phyloP scores from a whole-genome alignment of 306 rosid genomes.

The Fragaria ananassa region DNA sequence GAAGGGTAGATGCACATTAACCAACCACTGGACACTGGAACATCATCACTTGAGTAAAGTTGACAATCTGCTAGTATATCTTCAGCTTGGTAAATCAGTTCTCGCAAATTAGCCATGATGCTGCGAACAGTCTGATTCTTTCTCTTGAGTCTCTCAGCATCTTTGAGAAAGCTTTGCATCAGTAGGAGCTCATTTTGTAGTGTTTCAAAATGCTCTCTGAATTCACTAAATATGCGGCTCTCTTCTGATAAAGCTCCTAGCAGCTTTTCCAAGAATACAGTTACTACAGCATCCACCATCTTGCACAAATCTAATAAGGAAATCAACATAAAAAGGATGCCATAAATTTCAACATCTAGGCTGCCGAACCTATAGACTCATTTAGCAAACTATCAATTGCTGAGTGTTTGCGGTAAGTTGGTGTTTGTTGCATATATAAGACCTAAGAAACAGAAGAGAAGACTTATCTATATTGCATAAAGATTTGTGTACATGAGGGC shows the following conservation, averaged over 20 bases:
- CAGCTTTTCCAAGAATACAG: conserved; percentile 26
- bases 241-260: conserved; percentile 32
- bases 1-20: conserved; percentile 21
- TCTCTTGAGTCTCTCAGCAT: conserved; percentile 29
- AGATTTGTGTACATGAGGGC: no score
- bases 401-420: not conserved
- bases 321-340: not conserved
- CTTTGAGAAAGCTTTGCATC: conserved; percentile 37
- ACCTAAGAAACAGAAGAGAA: not conserved
- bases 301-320: conserved; percentile 10
- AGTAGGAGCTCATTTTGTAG: conserved; percentile 28
- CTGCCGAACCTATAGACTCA: not conserved
- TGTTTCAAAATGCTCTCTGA: conserved; percentile 30
- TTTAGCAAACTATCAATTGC: not conserved
- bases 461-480: not conserved
- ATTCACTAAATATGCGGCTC: conserved; percentile 20
- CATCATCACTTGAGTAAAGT: conserved; percentile 19
- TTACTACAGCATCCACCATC: conserved; percentile 37
- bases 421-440: not conserved
- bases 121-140: conserved; percentile 12
- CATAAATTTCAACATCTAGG: not conserved
- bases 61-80: conserved; percentile 38
- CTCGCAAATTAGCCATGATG: conserved; percentile 17
- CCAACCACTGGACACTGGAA: conserved; percentile 21
- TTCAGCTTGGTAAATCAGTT: conserved; percentile 31